phyloP scores from a whole-genome alignment of 2,329 filamentous ascomycete species.

The Parasarocladium wereldwijsianum region DNA sequence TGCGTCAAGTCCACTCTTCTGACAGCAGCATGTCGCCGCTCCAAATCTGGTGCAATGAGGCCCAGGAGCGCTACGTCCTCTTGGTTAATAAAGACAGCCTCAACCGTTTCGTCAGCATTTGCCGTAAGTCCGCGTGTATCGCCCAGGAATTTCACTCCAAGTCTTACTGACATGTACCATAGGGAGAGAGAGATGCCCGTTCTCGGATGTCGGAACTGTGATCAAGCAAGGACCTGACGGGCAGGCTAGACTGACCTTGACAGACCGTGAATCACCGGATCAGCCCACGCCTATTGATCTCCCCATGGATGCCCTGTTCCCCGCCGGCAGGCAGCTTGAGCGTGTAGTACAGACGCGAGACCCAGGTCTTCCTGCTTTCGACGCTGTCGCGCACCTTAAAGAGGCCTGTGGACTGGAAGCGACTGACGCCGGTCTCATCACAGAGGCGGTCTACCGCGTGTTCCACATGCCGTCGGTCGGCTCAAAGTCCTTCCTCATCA shows the following conservation, averaged over 20 bases:
- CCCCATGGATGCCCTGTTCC: constrained; percentile 78
- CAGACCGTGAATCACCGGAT: constrained; percentile 62
- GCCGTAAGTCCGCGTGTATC: constrained; percentile 25
- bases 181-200: constrained; percentile 78
- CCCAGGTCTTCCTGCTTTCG: constrained; percentile 54
- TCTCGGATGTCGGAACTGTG: constrained; percentile 78
- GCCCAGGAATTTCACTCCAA: constrained; percentile 1
- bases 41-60: constrained; percentile 96
- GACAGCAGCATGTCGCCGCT: constrained; percentile 88
- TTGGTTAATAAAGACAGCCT: constrained; percentile 70
- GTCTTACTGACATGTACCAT: constrained; percentile 12
- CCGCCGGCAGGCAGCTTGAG: constrained; percentile 71
- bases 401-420: constrained; percentile 43
- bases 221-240: constrained; percentile 45
- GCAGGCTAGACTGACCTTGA: constrained; percentile 60
- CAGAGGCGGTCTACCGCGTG: constrained; percentile 63
- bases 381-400: constrained; percentile 50
- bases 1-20: constrained; percentile 84
- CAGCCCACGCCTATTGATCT: constrained; percentile 73
- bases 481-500: constrained; percentile 96
- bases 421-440: constrained; percentile 35
- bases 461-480: constrained; percentile 78
- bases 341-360: constrained; percentile 58
- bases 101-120: constrained; percentile 58
- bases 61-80: constrained; percentile 91